Evolutionary conservation across 2,329 filamentous ascomycete genomes (phyloP).

Genomic region (Rhynchosporium graminicola): DNA sequence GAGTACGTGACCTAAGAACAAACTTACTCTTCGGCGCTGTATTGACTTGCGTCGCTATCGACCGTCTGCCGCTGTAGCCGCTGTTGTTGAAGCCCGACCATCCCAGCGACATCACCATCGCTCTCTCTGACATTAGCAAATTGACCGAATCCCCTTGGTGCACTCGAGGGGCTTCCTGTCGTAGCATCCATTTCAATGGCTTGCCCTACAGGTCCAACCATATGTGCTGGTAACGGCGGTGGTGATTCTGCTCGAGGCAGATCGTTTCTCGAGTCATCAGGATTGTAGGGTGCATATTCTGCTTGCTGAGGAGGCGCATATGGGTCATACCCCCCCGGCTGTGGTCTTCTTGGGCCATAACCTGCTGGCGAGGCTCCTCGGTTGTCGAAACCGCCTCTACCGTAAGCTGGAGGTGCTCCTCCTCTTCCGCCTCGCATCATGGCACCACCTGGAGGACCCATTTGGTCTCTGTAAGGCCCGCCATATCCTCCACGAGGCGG

Average conservation of each 20-base stretch:
- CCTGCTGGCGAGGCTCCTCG: slow-evolving; percentile 22
- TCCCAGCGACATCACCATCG: slow-evolving; percentile 71
- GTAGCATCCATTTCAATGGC: slow-evolving; percentile 80
- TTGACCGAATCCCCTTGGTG: slow-evolving; percentile 47
- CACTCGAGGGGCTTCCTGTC: slow-evolving; percentile 51
- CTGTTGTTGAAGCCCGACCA: slow-evolving; percentile 70
- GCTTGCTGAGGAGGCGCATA: slow-evolving; percentile 26
- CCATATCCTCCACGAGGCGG: slow-evolving; percentile 35
- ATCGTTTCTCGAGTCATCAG: slow-evolving; percentile 36
- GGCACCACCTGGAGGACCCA: slow-evolving; percentile 38
- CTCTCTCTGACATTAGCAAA: slow-evolving; percentile 58
- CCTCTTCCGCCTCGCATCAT: slow-evolving; percentile 48
- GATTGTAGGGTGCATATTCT: slow-evolving; percentile 36
- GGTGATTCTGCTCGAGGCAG: slow-evolving; percentile 64
- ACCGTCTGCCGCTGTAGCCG: slow-evolving; percentile 49
- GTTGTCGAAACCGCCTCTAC: slow-evolving; percentile 30
- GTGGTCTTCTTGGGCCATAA: slow-evolving; percentile 32
- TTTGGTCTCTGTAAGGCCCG: slow-evolving; percentile 41
- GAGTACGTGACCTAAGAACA: neutral
- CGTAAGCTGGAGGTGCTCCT: slow-evolving; percentile 46
- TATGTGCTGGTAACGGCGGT: slow-evolving; percentile 56
- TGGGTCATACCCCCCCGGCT: slow-evolving; percentile 24
- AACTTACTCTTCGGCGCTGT: slow-evolving; percentile 73
- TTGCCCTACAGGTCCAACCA: slow-evolving; percentile 52
- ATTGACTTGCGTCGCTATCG: slow-evolving; percentile 69